Evolutionary conservation across 1,284 basidiomycete species (phyloP).

Genomic region (Irpex sp.): DNA sequence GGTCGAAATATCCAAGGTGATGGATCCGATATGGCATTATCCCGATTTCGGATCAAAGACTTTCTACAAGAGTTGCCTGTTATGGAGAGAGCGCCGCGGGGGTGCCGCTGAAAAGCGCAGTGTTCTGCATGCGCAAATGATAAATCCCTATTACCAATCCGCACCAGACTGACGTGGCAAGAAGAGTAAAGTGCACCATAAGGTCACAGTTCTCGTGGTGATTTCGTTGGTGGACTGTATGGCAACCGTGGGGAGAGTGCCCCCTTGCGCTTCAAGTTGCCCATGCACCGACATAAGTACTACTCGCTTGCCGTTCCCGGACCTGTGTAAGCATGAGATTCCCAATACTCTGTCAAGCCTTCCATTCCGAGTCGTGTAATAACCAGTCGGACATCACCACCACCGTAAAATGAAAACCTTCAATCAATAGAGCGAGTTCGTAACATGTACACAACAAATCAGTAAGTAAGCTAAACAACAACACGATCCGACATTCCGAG

Average conservation of each 20-base stretch:
- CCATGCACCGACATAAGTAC: background rate
- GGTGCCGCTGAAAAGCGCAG: background rate
- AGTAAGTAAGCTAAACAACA: background rate
- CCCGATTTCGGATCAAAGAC: conserved; percentile 5
- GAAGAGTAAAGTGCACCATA: background rate
- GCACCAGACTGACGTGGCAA: background rate
- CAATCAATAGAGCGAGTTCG: background rate
- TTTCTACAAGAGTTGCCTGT: conserved; percentile 3
- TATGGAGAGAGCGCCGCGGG: background rate
- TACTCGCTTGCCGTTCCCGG: background rate
- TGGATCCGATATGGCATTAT: conserved; percentile 5
- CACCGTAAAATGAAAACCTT: background rate
- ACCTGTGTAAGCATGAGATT: background rate
- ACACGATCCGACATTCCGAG: background rate
- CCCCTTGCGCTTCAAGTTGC: background rate
- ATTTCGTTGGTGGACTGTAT: background rate
- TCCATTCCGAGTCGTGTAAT: no score
- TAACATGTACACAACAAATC: background rate
- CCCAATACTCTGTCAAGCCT: no score
- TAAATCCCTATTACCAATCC: background rate
- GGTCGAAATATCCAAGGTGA: background rate
- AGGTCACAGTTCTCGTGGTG: background rate
- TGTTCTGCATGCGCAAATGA: background rate
- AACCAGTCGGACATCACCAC: no score
- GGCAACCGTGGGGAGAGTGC: background rate